Percentiles rank a stretch among this genome's conserved stretches.
phyloP scores from a whole-genome alignment of 1,139 yeast species.

The Saccharomycopsis phalli region DNA sequence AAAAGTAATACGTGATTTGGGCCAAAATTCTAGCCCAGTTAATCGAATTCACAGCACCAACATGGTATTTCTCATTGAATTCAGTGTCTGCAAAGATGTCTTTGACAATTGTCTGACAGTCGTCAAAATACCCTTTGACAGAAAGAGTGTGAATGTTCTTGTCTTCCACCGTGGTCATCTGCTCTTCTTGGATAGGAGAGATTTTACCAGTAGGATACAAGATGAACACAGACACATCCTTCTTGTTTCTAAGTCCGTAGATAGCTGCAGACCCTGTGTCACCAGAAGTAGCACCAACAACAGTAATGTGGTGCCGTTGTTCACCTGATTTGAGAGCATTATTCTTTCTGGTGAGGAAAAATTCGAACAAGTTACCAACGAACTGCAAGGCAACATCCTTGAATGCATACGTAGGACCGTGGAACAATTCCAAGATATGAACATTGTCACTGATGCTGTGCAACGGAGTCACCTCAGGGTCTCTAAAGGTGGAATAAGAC shows the following conservation, averaged over 20 bases:
- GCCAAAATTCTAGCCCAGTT: constrained; percentile 99
- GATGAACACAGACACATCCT: constrained; percentile 92
- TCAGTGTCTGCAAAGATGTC: constrained; percentile 82
- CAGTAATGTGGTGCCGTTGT: constrained; percentile 75
- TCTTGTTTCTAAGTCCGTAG: constrained; percentile 92
- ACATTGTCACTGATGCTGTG: constrained; percentile 50
- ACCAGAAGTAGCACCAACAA: constrained; percentile 98
- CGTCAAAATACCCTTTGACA: constrained; percentile 94
- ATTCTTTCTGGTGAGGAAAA: constrained; percentile 73
- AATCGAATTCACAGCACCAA: constrained; percentile 96
- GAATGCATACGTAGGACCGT: constrained; percentile 98
- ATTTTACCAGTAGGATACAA: constrained; percentile 96
- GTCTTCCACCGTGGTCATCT: constrained; percentile 97
- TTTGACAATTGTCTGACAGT: constrained; percentile 95
- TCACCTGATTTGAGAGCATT: constrained; percentile 44
- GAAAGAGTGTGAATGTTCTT: constrained; percentile 89
- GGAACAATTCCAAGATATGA: constrained; percentile 84
- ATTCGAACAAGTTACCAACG: constrained; percentile 93
- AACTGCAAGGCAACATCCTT: constrained; percentile 97
- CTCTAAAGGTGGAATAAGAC: constrained; percentile 86
- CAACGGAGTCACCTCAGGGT: constrained; percentile 80
- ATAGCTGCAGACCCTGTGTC: constrained; percentile 99
- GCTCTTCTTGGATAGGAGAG: constrained; percentile 95
- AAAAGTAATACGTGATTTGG: constrained; percentile 92
- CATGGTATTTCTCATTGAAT: constrained; percentile 81